These are phyloP conservation scores for Herpotrichia juniperi DNA, from an alignment of 2,329 filamentous ascomycete species.

Conservation along the genomic window DNA sequence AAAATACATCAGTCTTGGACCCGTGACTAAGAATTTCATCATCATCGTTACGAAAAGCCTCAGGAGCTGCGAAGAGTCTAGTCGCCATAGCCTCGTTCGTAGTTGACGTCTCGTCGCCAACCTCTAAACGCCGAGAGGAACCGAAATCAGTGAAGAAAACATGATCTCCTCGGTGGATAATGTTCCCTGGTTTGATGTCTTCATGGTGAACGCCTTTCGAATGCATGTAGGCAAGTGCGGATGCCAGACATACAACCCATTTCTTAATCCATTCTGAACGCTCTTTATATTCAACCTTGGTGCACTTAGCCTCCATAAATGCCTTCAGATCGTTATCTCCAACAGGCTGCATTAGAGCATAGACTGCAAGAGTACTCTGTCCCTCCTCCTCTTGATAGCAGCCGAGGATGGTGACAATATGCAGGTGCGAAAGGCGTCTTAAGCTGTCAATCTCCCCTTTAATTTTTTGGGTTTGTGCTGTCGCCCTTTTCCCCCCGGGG, in stretches of 20 bases:
- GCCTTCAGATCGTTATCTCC: too few relatives aligned
- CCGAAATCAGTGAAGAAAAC: conserved; percentile 15
- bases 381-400: too few relatives aligned
- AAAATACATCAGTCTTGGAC: conserved; percentile 8
- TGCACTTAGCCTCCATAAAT: too few relatives aligned
- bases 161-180: conserved; percentile 4
- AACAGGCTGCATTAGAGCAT: too few relatives aligned
- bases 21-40: conserved; percentile 1
- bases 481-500: too few relatives aligned
- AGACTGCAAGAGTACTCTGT: too few relatives aligned
- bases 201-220: neutral
- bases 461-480: too few relatives aligned
- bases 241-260: neutral
- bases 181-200: conserved; percentile 4
- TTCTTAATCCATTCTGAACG: neutral
- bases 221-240: neutral
- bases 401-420: too few relatives aligned
- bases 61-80: conserved; percentile 7
- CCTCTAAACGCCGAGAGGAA: conserved; percentile 1
- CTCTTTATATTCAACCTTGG: too few relatives aligned
- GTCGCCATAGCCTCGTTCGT: conserved; percentile 1
- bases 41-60: conserved; percentile 1
- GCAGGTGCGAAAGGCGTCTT: too few relatives aligned
- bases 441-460: too few relatives aligned
- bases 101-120: conserved; percentile 8